These are phyloP conservation scores for Globisporangium solare DNA, from an alignment of 352 stramenopile species.

Conservation along the genomic window DNA sequence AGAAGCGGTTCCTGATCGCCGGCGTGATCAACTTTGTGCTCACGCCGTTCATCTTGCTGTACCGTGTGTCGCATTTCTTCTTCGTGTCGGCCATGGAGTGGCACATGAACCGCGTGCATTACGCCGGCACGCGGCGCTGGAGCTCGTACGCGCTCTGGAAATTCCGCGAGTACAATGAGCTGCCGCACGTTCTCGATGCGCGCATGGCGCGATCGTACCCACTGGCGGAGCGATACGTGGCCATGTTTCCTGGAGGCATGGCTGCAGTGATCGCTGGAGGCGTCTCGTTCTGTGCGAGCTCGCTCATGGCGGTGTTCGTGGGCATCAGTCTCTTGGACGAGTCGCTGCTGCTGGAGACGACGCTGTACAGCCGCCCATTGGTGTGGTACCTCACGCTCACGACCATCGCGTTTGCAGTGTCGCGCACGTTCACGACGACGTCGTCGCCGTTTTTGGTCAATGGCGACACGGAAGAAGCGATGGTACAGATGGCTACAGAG, in stretches of 20 bases:
- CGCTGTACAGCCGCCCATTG: slow-evolving; percentile 91
- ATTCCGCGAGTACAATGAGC: slow-evolving; percentile 98
- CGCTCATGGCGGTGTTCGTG: slow-evolving; percentile 93
- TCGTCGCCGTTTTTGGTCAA: slow-evolving; percentile 68
- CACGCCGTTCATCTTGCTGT: slow-evolving; percentile 96
- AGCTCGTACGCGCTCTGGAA: slow-evolving; percentile 85
- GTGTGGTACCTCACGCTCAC: slow-evolving; percentile 97
- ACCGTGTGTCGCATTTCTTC: slow-evolving; percentile 96
- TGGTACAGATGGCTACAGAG: slow-evolving; percentile 84
- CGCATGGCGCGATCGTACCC: slow-evolving; percentile 91
- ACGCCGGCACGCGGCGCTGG: slow-evolving; percentile 95
- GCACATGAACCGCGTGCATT: slow-evolving; percentile 86
- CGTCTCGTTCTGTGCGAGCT: slow-evolving; percentile 94
- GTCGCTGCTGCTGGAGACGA: slow-evolving; percentile 93
- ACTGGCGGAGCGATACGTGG: slow-evolving; percentile 91
- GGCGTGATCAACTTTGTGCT: slow-evolving; percentile 94
- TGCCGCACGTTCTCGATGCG: slow-evolving; percentile 95
- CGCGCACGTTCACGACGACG: slow-evolving; percentile 72
- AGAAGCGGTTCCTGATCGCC: slow-evolving; percentile 91
- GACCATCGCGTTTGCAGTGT: slow-evolving; percentile 75
- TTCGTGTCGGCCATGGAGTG: slow-evolving; percentile 96
- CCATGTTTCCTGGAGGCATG: slow-evolving; percentile 90
- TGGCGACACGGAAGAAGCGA: slow-evolving; percentile 77
- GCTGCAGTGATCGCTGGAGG: slow-evolving; percentile 89
- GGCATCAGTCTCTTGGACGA: slow-evolving; percentile 93